Evolutionary conservation across 192 early-diverging fungal genomes (phyloP), one percentile per base, ranked within the genome.

Genomic region (Funneliformis geosporum): DNA sequence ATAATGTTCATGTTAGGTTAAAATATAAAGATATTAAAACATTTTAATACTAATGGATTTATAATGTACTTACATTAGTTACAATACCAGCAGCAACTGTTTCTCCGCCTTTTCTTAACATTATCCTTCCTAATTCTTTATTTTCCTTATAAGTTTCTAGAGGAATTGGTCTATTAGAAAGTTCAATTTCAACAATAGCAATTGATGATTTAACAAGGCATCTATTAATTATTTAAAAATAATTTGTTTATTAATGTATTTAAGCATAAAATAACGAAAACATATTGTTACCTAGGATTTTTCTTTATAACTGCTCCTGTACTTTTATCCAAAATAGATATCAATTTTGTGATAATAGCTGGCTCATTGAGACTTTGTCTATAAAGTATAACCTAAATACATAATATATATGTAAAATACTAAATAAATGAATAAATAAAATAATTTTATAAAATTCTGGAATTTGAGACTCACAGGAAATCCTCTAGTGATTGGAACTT

Each of bases 11-110:
- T n/a, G n/a, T n/a, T n/a, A n/a, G n/a, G n/a, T n/a, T n/a, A n/a
- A n/a, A n/a, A 33, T 33, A 33, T 33, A 33, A 33, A 33, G 33
- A 33, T 33, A 33, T 33, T 2, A 33, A 33, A 33, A 33, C 0
- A 0, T 2, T 33, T 2, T 33, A 33, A 33, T 33, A 33, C 0
- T 2, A 33, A 33, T 33, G 33, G 33, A n/a, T 33, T 55, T 55
- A 55, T 18, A 18, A 25, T 64, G 4, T 65, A 73, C 67, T 84
- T 82, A 90, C 75, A 60, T 72, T 79, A 14, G 83, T 91, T 6
- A 94, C 91, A 39, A 96, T 90, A 3, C 97, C 97, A 18, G 95
- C 96, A 47, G 95, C 96, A 47, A 98, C 90, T 0, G 95, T 97
- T 78, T 94, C 92, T 39, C 93, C 92, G 23, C 89, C 94, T 76